Conservation (phyloP, 352 stramenopile genomes). For the Phytophthora podocarpi region DNA sequence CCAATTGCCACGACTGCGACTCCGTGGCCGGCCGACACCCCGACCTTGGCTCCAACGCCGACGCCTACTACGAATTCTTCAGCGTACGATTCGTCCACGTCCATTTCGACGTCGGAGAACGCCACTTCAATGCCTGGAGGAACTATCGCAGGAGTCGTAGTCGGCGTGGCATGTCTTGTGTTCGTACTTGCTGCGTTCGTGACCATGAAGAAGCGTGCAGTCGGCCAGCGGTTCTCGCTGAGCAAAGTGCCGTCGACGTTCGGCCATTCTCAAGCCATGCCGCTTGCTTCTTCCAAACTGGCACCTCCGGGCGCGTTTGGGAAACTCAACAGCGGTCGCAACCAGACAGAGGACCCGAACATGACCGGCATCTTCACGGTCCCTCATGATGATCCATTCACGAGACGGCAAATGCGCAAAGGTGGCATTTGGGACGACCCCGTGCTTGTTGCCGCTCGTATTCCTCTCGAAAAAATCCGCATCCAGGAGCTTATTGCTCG, state of each 20-base stretch:
- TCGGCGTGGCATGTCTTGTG: not conserved
- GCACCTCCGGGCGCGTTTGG: conserved; percentile 23
- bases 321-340: conserved; percentile 21
- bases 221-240: conserved; percentile 5
- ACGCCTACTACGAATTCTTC: conserved; percentile 19
- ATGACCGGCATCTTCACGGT: conserved; percentile 22
- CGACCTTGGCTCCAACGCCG: not conserved
- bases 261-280: conserved; percentile 16
- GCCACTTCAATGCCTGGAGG: not conserved
- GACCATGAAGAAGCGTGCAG: not conserved
- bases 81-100: conserved; percentile 18
- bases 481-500: conserved; percentile 48
- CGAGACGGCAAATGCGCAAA: conserved; percentile 28
- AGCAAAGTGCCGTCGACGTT: conserved; percentile 24
- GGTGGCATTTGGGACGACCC: conserved; percentile 48
- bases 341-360: conserved; percentile 4
- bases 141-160: not conserved
- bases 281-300: conserved; percentile 20
- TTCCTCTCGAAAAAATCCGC: conserved; percentile 52
- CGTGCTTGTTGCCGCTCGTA: conserved; percentile 39
- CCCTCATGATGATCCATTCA: conserved; percentile 25
- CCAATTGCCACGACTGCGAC: not conserved
- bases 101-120: conserved; percentile 8
- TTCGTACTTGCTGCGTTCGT: conserved; percentile 11
- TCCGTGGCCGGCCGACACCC: conserved; percentile 2